Base-by-base conservation (phyloP, 2,329 filamentous ascomycete genomes). In the Alternaria solani region DNA sequence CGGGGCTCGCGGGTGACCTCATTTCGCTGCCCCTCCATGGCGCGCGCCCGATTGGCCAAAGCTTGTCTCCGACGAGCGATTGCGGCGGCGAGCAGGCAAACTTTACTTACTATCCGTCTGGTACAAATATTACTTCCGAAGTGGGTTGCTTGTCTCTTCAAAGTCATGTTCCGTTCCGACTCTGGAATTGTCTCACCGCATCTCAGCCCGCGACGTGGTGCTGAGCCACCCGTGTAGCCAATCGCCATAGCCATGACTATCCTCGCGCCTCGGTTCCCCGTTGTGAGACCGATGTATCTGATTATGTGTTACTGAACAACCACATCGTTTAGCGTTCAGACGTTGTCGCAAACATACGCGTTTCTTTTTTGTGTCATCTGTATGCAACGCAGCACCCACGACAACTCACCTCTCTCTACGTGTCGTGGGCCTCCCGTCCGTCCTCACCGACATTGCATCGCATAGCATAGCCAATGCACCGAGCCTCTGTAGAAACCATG, bases 401-500 rank as follows among this genome's bases (percentile, higher is more conserved):
- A 55, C 43, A 46, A 36, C 20, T 51, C 49, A 46, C 48, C 26
- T 16, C 34, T 25, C 18, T 16, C 36, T 38, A 39, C 16, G 12
- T 54, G 42, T 23, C 28, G 20, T 38, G 32, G 59, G 55, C 44
- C 34, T 51, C 44, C 18, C 9, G 30, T 18, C 18, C 16, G 43
- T 30, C 23, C 25, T 44, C 32, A 28, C 25, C 30, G 16, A 28
- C 8, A 34, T 7, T 25, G 8, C 26, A 36, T 39, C 30, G 16
- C 26, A 36, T 39, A 25, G n/a, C 30, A 14, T 39, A 42, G 30
- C n/a, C 26, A 51, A 43, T 39, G 23, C 38, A 34, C 12, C 41
- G 18, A 25, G 25, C 14, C 34, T 34, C 38, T 46, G 20, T 44
- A n/a, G 8, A 48, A 32, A 68, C 7, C 30, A 74, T 73, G 74